phyloP scores from a whole-genome alignment of 345 rosid species.

The Cochlearia excelsa region DNA sequence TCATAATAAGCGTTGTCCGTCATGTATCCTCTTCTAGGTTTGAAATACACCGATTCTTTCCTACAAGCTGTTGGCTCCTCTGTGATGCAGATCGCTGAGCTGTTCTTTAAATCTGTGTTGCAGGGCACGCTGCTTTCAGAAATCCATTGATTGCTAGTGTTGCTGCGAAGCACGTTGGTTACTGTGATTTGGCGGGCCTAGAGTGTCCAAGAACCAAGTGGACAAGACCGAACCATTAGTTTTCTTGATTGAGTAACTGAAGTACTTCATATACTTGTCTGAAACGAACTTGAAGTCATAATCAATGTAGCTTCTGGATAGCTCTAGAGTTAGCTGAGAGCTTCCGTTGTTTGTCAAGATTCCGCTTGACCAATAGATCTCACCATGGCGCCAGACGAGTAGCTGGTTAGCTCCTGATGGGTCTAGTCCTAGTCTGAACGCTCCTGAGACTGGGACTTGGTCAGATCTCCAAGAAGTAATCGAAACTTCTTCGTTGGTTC shows the following conservation, averaged over 20 bases:
- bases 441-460: conserved; percentile 49
- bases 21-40: conserved; percentile 47
- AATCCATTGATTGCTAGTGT: conserved; percentile 18
- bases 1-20: conserved; percentile 16
- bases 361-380: conserved; percentile 60
- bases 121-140: conserved; percentile 40
- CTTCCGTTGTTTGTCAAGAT: conserved; percentile 42
- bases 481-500: conserved; percentile 44
- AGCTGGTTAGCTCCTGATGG: conserved; percentile 43
- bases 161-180: conserved; percentile 28
- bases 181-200: conserved; percentile 49
- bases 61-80: conserved; percentile 49
- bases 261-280: conserved; percentile 43
- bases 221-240: conserved; percentile 36
- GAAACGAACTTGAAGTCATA: conserved; percentile 44
- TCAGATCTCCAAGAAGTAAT: conserved; percentile 51
- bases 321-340: conserved; percentile 38
- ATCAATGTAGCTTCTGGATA: conserved; percentile 31
- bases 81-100: conserved; percentile 42
- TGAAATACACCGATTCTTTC: conserved; percentile 43
- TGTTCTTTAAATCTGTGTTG: conserved; percentile 37
- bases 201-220: conserved; percentile 46
- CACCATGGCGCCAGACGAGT: conserved; percentile 45
- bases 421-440: conserved; percentile 58
- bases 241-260: conserved; percentile 44